Percentiles rank a stretch among this genome's conserved stretches.
Evolutionary conservation across 2,329 filamentous ascomycete genomes (phyloP).

Genomic region (Trichoderma hamatum): DNA sequence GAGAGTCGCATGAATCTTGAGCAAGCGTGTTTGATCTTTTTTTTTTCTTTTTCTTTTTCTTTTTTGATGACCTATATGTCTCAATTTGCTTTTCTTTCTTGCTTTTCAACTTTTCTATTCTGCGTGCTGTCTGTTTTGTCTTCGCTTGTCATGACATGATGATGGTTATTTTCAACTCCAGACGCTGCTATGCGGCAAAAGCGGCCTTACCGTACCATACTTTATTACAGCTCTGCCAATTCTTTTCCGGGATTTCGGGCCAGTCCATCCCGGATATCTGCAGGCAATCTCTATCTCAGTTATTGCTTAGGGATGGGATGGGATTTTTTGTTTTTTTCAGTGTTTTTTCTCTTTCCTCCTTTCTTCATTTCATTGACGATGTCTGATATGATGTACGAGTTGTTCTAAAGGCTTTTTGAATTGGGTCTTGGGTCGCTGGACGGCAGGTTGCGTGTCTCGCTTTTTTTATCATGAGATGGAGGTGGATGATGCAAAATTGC

Average conservation of each 20-base stretch:
- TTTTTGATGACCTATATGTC: not conserved
- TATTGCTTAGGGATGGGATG: conserved; percentile 4
- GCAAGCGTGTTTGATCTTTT: conserved; percentile 21
- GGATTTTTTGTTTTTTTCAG: not conserved
- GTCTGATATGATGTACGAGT: conserved; percentile 9
- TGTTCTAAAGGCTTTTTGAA: not conserved
- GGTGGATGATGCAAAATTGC: conserved; percentile 18
- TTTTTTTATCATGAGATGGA: conserved; percentile 13
- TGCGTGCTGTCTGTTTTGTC: not conserved
- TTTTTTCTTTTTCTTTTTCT: not conserved
- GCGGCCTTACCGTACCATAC: not conserved
- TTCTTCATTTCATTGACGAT: not conserved
- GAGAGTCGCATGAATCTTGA: conserved; percentile 15
- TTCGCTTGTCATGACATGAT: not conserved
- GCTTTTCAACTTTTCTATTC: not conserved
- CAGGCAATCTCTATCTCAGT: not conserved
- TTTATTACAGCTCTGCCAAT: conserved; percentile 3
- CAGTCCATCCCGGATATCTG: conserved; percentile 17
- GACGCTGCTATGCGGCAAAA: conserved; percentile 1
- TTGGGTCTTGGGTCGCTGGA: not conserved
- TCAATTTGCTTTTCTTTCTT: not conserved
- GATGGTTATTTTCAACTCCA: not conserved
- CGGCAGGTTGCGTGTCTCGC: not conserved
- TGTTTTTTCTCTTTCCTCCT: not conserved
- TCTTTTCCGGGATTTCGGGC: conserved; percentile 3